Base-by-base conservation (phyloP, 441 rosid species). In the Francoa sonchifolia region DNA sequence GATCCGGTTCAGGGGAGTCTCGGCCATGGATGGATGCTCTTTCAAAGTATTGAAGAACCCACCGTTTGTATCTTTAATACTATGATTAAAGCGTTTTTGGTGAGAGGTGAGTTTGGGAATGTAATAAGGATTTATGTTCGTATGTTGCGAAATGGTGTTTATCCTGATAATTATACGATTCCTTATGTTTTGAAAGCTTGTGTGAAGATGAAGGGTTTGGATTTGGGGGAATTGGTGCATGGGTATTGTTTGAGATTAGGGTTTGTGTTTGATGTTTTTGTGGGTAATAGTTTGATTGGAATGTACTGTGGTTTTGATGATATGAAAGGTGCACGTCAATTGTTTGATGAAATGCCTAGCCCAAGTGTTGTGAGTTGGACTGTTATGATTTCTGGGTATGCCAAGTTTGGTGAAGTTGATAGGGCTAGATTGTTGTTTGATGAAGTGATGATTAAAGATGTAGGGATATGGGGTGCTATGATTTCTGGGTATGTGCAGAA, bases 381-480 rank as follows among this genome's bases (percentile, higher is more conserved):
- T 0, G 46, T 62, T 10, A 55, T 71, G 70, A 67, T 74, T 47
- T 61, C 61, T 33, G 69, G 76, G 37, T 58, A 41, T 62, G 69
- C 65, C 19, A 65, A 63, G 54, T 50, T 45, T 19, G 69, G 76
- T 18, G 70, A 70, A 33, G 50, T 62, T 38, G 72, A 45, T 13
- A 31, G 30, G 10, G 81, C 76, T 21, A 65, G 62, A 36, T 31
- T 48, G 51, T 41, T 59, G 38, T 74, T 74, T 55, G 76, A 70
- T 38, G 42, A 54, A 39, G 66, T 62, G 8, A 34, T 59, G 4
- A 30, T 36, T 33, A 74, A 62, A 48, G 81, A 74, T 51, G 33
- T 19, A 46, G 77, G 76, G 28, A 48, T 67, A 3, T 74, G 74
- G 77, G 77, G 74, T 17, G 67, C 62, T 5, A 62, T 74, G 69